Evolutionary conservation across 2,329 filamentous ascomycete genomes (phyloP), one percentile per base, ranked within the genome.

Genomic region (Fusarium mundagurra): DNA sequence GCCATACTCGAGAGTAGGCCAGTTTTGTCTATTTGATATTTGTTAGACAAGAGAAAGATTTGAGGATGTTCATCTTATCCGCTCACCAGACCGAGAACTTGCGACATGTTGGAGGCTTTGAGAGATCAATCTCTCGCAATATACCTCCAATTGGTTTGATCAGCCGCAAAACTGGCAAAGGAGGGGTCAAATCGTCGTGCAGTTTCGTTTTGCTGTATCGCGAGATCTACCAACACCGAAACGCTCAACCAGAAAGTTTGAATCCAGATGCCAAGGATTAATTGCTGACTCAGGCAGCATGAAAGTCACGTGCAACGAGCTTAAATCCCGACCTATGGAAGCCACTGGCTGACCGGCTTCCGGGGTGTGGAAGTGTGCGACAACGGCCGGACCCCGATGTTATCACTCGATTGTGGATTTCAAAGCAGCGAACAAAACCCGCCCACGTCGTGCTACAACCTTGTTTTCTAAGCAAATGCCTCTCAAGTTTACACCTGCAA

Each of bases 1-100:
- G 96, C 96, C 97, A 99, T 86, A 93, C 91, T 80, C 97, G 92
- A 51, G 95, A 95, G 88, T 98, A 99, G 86, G 96, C 96, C 75
- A 99, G 92, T 81, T 94, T 94, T 71, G 96, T 98, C 95, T 98
- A 78, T 48, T 51, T 36, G 41, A 57, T 17, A 34, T 39, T 60
- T 63, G 65, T 77, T 66, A 76, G 68, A 45, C 64, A 27, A 29
- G 33, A 61, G 33, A 60, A 69, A 48, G 45, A 18, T 58, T 48
- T 55, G 38, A 55, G 60, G 66, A 67, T 60, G 61, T 62, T 43
- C 22, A 20, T 68, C 16, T 33, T 34, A 27, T 61, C 57, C 61
- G 72, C 83, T 78, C 89, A 95, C 93, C 83, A 92, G 86, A 80
- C 93, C 93, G 80, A 95, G 85, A 75, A 90, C 92, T 88, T 95